phyloP scores from a whole-genome alignment of 108 stramenopile species.

The Parmales sp. region DNA sequence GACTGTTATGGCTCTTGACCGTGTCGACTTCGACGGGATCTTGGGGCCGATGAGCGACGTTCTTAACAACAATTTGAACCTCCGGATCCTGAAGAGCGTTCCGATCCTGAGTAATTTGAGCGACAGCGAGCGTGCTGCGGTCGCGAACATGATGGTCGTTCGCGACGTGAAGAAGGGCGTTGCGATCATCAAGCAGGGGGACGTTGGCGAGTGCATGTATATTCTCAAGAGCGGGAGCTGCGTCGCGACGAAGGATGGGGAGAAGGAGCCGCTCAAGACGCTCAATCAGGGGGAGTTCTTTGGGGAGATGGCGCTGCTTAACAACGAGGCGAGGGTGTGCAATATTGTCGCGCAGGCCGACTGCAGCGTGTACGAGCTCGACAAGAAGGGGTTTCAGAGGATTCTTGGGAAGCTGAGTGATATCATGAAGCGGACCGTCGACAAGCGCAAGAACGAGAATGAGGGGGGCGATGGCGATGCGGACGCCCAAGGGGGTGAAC shows the following conservation, averaged over 20 bases:
- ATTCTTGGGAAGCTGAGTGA: not conserved
- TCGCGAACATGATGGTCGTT: constrained; percentile 38
- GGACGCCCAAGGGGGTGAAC: too few relatives aligned
- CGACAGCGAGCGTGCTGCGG: constrained; percentile 34
- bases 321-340: constrained; percentile 33
- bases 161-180: constrained; percentile 45
- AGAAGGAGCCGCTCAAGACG: constrained; percentile 43
- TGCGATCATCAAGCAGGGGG: constrained; percentile 62
- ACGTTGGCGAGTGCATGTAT: constrained; percentile 61
- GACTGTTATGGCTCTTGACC: not conserved
- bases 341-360: constrained; percentile 24
- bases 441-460: constrained; percentile 5
- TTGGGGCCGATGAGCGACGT: not conserved
- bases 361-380: not conserved
- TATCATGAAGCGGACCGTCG: not conserved
- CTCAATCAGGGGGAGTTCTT: constrained; percentile 52
- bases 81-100: constrained; percentile 39
- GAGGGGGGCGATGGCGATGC: not conserved
- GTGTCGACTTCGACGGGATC: not conserved
- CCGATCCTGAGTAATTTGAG: constrained; percentile 56
- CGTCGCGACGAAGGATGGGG: constrained; percentile 14
- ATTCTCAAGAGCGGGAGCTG: constrained; percentile 36
- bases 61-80: not conserved
- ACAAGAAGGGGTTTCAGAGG: not conserved
- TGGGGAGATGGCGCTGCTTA: constrained; percentile 53